phyloP scores from a whole-genome alignment of 805 yeast species.

The Wickerhamomyces xylosicus region DNA sequence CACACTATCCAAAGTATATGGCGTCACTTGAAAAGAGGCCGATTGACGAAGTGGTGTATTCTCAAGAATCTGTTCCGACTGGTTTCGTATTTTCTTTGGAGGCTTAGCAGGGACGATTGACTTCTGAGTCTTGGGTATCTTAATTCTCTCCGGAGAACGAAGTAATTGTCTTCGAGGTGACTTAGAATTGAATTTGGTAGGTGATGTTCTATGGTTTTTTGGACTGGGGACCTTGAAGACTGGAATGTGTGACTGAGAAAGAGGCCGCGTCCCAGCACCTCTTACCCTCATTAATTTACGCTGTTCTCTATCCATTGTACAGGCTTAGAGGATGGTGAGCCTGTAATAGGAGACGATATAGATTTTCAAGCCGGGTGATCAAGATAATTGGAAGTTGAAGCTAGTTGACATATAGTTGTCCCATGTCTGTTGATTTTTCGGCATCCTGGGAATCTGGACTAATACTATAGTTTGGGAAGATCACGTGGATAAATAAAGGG shows the following conservation, averaged over 20 bases:
- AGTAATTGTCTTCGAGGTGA: not conserved
- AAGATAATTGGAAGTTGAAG: too few species aligned
- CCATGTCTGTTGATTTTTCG: too few species aligned
- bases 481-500: too few species aligned
- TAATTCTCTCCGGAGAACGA: not conserved
- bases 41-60: not conserved
- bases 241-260: not conserved
- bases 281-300: conserved; percentile 9
- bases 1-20: not conserved
- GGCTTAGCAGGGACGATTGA: too few species aligned
- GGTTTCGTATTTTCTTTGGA: too few species aligned
- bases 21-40: not conserved
- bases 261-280: conserved; percentile 8
- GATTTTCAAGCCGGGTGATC: too few species aligned
- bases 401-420: too few species aligned
- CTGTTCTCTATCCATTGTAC: conserved; percentile 14
- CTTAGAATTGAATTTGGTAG: not conserved
- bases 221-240: not conserved
- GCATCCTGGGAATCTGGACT: too few species aligned
- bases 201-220: not conserved
- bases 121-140: not conserved
- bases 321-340: too few species aligned
- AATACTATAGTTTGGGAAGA: too few species aligned
- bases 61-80: not conserved
- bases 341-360: too few species aligned